These are phyloP conservation scores for Leucocoprinus birnbaumii DNA, from an alignment of 768 basidiomycete genomes.

Conservation along the genomic window DNA sequence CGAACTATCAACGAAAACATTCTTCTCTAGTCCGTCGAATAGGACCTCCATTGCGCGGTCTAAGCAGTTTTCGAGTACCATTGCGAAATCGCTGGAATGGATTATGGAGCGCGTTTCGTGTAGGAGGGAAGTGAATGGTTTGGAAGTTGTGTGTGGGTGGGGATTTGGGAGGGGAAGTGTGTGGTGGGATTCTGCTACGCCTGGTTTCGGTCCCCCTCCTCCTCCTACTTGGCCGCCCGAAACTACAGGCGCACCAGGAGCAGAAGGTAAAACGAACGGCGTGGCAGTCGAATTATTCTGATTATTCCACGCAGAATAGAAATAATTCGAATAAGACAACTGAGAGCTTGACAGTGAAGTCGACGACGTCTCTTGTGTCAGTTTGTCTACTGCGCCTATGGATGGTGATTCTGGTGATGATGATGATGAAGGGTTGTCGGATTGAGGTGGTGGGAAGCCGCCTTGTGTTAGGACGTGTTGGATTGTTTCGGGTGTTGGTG, in stretches of 20 bases:
- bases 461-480: slow-evolving; percentile 69
- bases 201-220: too few species aligned
- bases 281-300: not conserved
- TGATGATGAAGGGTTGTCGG: slow-evolving; percentile 24
- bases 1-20: slow-evolving; percentile 51
- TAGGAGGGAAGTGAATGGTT: slow-evolving; percentile 61
- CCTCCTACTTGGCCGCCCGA: too few species aligned
- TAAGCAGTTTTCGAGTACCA: slow-evolving; percentile 70
- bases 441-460: slow-evolving; percentile 33
- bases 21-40: slow-evolving; percentile 58
- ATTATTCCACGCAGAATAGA: slow-evolving; percentile 20
- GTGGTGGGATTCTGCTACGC: not conserved
- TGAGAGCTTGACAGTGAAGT: slow-evolving; percentile 24
- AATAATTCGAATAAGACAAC: slow-evolving; percentile 27
- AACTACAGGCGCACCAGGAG: not conserved
- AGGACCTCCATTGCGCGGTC: slow-evolving; percentile 67
- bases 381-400: not conserved
- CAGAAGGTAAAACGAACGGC: slow-evolving; percentile 10
- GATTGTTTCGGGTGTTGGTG: slow-evolving; percentile 68
- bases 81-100: slow-evolving; percentile 63
- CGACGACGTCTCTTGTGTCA: slow-evolving; percentile 15
- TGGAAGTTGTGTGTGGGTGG: slow-evolving; percentile 31
- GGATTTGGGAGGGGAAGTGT: slow-evolving; percentile 19
- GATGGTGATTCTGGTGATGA: slow-evolving; percentile 7
- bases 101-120: slow-evolving; percentile 65